Percentiles rank a stretch among this genome's conserved stretches.
phyloP scores from a whole-genome alignment of 2,329 filamentous ascomycete genomes.

The Lecanicillium sp. region DNA sequence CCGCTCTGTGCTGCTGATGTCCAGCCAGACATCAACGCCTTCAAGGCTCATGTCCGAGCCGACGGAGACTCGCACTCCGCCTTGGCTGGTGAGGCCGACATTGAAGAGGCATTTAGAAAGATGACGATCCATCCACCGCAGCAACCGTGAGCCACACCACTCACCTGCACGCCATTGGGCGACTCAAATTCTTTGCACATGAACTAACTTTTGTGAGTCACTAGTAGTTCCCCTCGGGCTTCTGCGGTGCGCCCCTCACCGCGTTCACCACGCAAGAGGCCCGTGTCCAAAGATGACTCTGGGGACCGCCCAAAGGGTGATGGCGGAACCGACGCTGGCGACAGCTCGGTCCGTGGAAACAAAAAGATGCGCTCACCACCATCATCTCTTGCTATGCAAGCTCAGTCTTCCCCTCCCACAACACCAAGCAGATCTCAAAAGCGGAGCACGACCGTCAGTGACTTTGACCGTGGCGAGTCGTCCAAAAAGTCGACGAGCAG shows the following conservation, averaged over 20 bases:
- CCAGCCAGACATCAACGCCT: constrained; percentile 15
- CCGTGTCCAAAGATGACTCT: neutral
- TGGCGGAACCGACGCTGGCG: constrained; percentile 28
- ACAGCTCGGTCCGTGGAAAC: constrained; percentile 21
- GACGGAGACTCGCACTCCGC: constrained; percentile 12
- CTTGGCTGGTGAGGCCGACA: constrained; percentile 16
- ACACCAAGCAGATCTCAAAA: constrained; percentile 3
- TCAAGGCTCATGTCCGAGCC: constrained; percentile 16
- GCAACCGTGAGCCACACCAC: constrained; percentile 10
- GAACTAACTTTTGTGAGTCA: no score
- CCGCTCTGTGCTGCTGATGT: constrained; percentile 17
- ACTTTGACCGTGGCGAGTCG: constrained; percentile 16
- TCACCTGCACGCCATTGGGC: no score
- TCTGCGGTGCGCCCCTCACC: neutral
- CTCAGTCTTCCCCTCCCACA: constrained; percentile 13
- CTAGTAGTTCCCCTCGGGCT: neutral
- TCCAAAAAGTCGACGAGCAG: constrained; percentile 15
- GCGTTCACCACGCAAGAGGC: neutral
- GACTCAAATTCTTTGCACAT: neutral
- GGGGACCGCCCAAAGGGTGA: neutral
- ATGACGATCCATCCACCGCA: constrained; percentile 11
- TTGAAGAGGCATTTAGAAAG: constrained; percentile 17
- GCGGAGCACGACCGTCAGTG: constrained; percentile 5
- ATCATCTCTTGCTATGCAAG: constrained; percentile 13
- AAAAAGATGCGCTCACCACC: constrained; percentile 22